A percentile compares a stretch with the other conserved stretches of the same genome.
Conservation (phyloP, 2,329 filamentous ascomycete species). For the Hypoxylon sp. region DNA sequence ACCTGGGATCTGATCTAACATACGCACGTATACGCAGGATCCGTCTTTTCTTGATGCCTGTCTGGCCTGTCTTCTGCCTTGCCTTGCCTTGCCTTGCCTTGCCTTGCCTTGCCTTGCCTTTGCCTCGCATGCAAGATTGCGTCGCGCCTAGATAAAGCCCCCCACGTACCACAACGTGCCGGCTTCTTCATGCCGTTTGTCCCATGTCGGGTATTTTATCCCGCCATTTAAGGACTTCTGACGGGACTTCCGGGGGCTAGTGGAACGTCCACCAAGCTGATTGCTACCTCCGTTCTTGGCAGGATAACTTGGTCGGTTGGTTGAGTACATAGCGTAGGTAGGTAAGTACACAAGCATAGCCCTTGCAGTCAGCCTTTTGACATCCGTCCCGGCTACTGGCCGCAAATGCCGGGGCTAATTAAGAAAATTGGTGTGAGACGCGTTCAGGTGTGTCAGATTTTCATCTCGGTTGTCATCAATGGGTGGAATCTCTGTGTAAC, state of each 20-base stretch:
- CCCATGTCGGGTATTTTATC: background rate
- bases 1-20: background rate
- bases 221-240: background rate
- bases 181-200: background rate
- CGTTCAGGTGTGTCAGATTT: background rate
- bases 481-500: background rate
- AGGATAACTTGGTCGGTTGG: background rate
- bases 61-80: background rate
- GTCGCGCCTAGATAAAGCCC: background rate
- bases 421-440: background rate
- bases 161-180: background rate
- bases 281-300: background rate
- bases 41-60: background rate
- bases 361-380: background rate
- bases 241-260: background rate
- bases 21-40: background rate
- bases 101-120: background rate
- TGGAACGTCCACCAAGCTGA: background rate
- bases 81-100: background rate
- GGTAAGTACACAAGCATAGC: slow-evolving; percentile 1
- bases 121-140: background rate
- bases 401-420: background rate
- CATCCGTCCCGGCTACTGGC: background rate
- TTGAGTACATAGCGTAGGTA: no score
- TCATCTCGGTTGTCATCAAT: background rate